Base-by-base conservation (phyloP, 2,329 filamentous ascomycete species). In the Diaporthe sp. region DNA sequence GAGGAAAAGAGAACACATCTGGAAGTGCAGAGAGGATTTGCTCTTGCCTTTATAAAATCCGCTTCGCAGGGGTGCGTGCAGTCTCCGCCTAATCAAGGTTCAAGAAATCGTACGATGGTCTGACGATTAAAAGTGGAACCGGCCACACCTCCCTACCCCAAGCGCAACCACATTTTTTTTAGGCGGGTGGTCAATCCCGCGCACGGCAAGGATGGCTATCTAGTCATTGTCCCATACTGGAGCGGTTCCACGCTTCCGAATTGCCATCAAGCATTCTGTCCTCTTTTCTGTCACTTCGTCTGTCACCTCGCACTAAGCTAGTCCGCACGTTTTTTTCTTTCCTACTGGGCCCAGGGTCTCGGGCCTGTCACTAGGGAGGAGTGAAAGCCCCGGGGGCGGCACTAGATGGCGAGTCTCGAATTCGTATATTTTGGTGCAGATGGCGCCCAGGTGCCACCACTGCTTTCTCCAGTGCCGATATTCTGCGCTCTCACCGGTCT, bases 21-120 rank as follows among this genome's bases (percentile, higher is more conserved):
- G 22, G 7, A 22, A 22, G 5, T 4, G n/a, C 17, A 22, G 22
- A 63, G 25, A 55, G 57, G 71, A 42, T 31, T 51, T 9, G 10
- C 28, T 60, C 31, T 34, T 63, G 15, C 12, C 28, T 72, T 51
- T 72, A 72, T 72, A 72, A 53, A 63, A 63, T 63, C 44, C 31
- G 17, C 34, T 13, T 17, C 28, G n/a, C 71, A 72, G 71, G 70
- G 71, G n/a, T 42, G 25, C n/a, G n/a, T 28, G 71, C 44, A 42
- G n/a, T n/a, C 22, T 22, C 47, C 34, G 44, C 57, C 9, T 20
- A 39, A 53, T 25, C 37, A 53, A 63, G 49, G 71, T 72, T 72
- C 57, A 63, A 22, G 10, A 44, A 63, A 44, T 75, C 74, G 74
- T 75, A 75, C 70, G 74, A 75, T 75, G 31, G 25, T 72, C 58